These are phyloP conservation scores for Tetrapisispora pingtungensis DNA, from an alignment of 805 yeast genomes.

Conservation along the genomic window DNA sequence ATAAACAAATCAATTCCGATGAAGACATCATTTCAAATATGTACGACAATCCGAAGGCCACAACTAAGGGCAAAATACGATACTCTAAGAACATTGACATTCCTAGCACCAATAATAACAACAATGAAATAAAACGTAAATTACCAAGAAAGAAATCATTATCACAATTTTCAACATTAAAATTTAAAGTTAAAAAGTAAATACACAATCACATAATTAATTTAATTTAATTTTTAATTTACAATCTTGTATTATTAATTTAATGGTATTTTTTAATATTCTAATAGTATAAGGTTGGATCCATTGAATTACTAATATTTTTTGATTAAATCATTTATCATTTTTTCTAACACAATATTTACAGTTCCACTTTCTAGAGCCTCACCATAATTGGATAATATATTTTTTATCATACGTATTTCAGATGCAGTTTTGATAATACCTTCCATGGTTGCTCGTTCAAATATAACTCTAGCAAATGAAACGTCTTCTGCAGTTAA, in stretches of 20 bases:
- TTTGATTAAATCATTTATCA: conserved; percentile 4
- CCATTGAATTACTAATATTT: background rate
- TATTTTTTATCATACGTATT: conserved; percentile 32
- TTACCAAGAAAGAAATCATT: background rate
- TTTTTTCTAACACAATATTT: conserved; percentile 10
- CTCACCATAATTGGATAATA: conserved; percentile 44
- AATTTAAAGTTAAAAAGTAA: background rate
- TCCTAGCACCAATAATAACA: no score
- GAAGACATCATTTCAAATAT: no score
- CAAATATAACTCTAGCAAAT: conserved; percentile 42
- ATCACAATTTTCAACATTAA: background rate
- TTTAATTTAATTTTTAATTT: no score
- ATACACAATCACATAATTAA: background rate
- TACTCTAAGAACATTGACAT: no score
- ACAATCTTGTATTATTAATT: no score
- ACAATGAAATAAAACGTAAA: background rate
- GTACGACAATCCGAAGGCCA: no score
- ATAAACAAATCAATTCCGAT: no score
- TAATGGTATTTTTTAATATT: no score
- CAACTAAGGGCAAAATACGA: no score
- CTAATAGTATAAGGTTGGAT: no score
- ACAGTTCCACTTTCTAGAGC: conserved; percentile 35
- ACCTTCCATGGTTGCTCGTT: conserved; percentile 35
- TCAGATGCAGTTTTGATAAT: conserved; percentile 34
- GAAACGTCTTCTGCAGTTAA: conserved; percentile 41